Base-by-base conservation (phyloP, 805 yeast genomes). In the Wickerhamiella spandovensis region DNA sequence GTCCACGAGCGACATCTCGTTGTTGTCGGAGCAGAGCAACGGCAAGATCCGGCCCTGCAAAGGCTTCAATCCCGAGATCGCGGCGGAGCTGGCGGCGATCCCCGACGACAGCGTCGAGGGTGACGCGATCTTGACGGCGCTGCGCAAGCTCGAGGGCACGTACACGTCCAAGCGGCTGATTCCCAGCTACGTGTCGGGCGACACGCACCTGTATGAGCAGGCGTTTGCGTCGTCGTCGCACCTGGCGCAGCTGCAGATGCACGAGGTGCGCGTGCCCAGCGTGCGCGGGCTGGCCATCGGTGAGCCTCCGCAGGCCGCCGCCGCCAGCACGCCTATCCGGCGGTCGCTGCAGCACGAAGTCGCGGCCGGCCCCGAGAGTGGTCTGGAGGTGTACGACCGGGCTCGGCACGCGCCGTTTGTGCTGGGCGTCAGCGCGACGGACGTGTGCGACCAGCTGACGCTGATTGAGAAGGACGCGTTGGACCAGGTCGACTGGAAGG, bases 401-500 rank as follows among this genome's bases (percentile, higher is more conserved):
- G 25, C 46, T 5, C 46, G 46, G 24, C 98, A 92, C 63, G 75
- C 84, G 8, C 88, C 97, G 2, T 90, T 92, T 62, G 74, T 89
- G 32, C 71, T 92, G 58, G 78, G 82, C 64, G 82, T 78, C 63
- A 79, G 75, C 50, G 79, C 95, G 1, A 66, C 70, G 50, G 68
- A 75, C 0, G 66, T 92, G 28, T 88, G 94, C 5, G 76, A 80
- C 55, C 97, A 90, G 55, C 72, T 90, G 65, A 90, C 97, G 0
- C 63, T 85, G 46, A 83, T 90, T 55, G 98, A 92, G 64, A 72
- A 80, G 48, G 97, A 92, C 64, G 76, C 88, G 43, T 65, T 89
- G 21, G 74, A 78, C 48, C 95, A 87, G 59, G 75, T 92, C 39
- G 97, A 90, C 64, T 90, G 97, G 97, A 81, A 79, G 58, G 95